phyloP scores from a whole-genome alignment of 345 rosid genomes.

The Acer saccharum region DNA sequence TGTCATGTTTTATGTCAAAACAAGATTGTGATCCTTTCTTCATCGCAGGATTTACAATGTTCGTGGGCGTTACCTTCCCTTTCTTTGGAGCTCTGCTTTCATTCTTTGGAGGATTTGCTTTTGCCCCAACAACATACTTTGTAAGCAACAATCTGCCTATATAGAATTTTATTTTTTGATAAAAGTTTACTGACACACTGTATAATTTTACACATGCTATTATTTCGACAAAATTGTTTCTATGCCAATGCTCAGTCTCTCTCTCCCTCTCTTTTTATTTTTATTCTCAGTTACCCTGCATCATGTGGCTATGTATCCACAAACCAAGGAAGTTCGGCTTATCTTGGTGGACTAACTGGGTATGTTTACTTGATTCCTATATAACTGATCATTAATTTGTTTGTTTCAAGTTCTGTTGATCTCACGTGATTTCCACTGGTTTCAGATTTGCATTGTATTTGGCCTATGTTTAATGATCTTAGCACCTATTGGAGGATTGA shows the following conservation, averaged over 20 bases:
- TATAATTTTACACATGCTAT: not conserved
- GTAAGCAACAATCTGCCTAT: conserved; percentile 39
- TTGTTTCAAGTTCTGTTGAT: conserved; percentile 11
- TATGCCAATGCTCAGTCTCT: not conserved
- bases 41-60: conserved; percentile 63
- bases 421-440: conserved; percentile 5
- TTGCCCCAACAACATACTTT: conserved; percentile 79
- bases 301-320: conserved; percentile 64
- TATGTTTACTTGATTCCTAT: conserved; percentile 25
- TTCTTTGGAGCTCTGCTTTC: conserved; percentile 68
- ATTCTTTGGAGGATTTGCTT: conserved; percentile 82
- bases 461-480: conserved; percentile 71
- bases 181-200: not conserved
- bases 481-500: conserved; percentile 81
- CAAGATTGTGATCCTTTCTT: not conserved
- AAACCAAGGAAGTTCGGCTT: conserved; percentile 56
- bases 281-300: conserved; percentile 60
- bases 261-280: not conserved
- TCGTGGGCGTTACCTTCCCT: conserved; percentile 69
- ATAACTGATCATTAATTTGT: not conserved
- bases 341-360: conserved; percentile 80
- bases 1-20: not conserved
- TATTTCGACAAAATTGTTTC: not conserved
- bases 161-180: not conserved
- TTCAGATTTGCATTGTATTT: conserved; percentile 69